These are phyloP conservation scores for Stephania japonica DNA, from an alignment of 164 flowering plant species.

Conservation along the genomic window DNA sequence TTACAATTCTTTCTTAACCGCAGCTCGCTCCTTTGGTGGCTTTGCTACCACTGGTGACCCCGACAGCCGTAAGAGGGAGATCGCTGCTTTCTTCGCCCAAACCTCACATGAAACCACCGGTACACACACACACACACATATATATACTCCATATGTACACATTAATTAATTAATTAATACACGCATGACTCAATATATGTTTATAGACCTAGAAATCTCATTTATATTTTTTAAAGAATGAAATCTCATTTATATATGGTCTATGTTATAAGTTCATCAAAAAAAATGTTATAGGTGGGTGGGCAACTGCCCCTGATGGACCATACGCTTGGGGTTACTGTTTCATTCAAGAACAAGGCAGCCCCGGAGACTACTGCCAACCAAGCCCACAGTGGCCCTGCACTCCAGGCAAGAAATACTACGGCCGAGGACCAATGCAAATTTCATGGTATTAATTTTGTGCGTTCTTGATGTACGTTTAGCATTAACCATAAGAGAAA, in stretches of 20 bases:
- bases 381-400: conserved; percentile 19
- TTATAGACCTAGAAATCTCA: not conserved
- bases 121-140: too few relatives aligned
- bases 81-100: conserved; percentile 57
- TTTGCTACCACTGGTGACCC: conserved; percentile 34
- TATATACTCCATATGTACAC: not conserved
- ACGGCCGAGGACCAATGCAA: conserved; percentile 34
- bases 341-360: conserved; percentile 14
- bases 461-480: too few relatives aligned
- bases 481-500: too few relatives aligned
- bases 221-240: too few relatives aligned
- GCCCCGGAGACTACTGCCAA: conserved; percentile 7
- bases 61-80: conserved; percentile 28
- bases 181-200: not conserved
- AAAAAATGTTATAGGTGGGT: conserved; percentile 13
- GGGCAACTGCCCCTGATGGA: conserved; percentile 35
- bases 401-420: conserved; percentile 20
- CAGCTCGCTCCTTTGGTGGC: conserved; percentile 20
- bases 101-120: conserved; percentile 48
- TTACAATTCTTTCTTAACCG: conserved; percentile 41
- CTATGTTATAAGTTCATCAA: too few relatives aligned
- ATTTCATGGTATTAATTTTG: conserved; percentile 9
- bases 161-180: conserved; percentile 10
- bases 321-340: conserved; percentile 31
- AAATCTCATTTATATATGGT: too few relatives aligned